Conservation (phyloP, 2,329 filamentous ascomycete species). For the Diaporthe nobilis region DNA sequence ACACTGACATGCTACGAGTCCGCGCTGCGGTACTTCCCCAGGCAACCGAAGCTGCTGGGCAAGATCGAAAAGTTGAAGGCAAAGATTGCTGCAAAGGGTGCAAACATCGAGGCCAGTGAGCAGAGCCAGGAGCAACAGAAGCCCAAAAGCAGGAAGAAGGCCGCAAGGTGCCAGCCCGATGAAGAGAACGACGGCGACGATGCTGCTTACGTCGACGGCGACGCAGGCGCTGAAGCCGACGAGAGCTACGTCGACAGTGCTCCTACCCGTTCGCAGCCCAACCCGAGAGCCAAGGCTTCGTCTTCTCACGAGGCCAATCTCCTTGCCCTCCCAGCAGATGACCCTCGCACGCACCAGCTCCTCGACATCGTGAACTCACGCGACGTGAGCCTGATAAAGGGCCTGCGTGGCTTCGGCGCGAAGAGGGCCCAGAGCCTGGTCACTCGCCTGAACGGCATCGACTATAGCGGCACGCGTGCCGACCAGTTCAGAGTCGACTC, state of each 20-base stretch:
- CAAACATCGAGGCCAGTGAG: neutral
- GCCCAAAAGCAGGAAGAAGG: conserved; percentile 44
- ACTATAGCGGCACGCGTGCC: conserved; percentile 51
- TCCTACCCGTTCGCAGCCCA: conserved; percentile 31
- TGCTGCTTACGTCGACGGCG: conserved; percentile 56
- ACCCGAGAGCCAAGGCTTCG: conserved; percentile 38
- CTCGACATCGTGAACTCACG: conserved; percentile 82
- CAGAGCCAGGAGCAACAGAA: neutral
- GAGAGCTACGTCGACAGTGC: conserved; percentile 49
- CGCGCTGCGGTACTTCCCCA: conserved; percentile 87
- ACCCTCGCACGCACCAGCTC: conserved; percentile 72
- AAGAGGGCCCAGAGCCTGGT: conserved; percentile 78
- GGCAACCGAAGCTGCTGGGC: conserved; percentile 81
- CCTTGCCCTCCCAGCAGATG: conserved; percentile 51
- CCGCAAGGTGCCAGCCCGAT: conserved; percentile 45
- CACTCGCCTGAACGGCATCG: conserved; percentile 65
- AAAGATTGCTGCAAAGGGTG: conserved; percentile 58
- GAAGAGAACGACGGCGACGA: conserved; percentile 58
- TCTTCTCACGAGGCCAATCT: conserved; percentile 42
- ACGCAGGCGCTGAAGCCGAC: conserved; percentile 59
- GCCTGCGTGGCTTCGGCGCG: conserved; percentile 78
- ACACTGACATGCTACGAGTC: conserved; percentile 90
- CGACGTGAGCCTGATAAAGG: conserved; percentile 74
- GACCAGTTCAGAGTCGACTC: conserved; percentile 57
- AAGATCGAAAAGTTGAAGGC: conserved; percentile 76